Percentiles rank a stretch among this genome's conserved stretches.
Conservation (phyloP, 1,139 yeast species). For the Saccharomyces hybrid region DNA sequence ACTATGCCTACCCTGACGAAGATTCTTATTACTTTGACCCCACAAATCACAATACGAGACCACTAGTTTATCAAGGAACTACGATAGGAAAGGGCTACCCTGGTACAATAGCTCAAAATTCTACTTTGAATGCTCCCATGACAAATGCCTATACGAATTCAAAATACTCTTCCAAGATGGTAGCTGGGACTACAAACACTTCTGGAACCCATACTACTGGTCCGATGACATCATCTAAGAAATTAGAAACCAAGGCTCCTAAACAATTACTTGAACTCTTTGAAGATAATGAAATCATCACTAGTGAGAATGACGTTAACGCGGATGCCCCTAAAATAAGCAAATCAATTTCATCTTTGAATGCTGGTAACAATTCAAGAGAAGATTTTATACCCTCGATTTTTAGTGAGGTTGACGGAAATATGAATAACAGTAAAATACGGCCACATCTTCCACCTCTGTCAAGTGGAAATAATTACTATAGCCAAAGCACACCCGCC, state of each 20-base stretch:
- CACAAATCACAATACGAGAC: slow-evolving; percentile 26
- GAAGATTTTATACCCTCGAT: not conserved
- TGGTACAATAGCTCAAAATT: slow-evolving; percentile 18
- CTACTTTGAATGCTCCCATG: slow-evolving; percentile 23
- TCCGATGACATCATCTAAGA: slow-evolving; percentile 10
- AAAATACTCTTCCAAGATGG: slow-evolving; percentile 17
- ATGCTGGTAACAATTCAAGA: slow-evolving; percentile 7
- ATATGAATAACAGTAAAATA: slow-evolving; percentile 3
- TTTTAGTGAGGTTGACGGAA: not conserved
- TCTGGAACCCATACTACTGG: slow-evolving; percentile 19
- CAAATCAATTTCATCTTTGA: slow-evolving; percentile 14
- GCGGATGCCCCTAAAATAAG: slow-evolving; percentile 18
- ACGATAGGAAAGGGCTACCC: slow-evolving; percentile 30
- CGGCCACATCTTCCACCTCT: no score
- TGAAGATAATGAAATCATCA: slow-evolving; percentile 38
- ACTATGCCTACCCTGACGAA: slow-evolving; percentile 36
- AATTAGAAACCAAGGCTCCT: slow-evolving; percentile 49
- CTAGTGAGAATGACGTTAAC: slow-evolving; percentile 9
- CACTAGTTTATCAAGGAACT: slow-evolving; percentile 26
- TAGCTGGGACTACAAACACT: slow-evolving; percentile 24
- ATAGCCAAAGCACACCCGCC: no score
- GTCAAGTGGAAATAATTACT: no score
- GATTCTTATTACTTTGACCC: slow-evolving; percentile 24
- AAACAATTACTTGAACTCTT: slow-evolving; percentile 66
- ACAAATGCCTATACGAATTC: slow-evolving; percentile 24